Conservation (phyloP, 2,329 filamentous ascomycete species). For the Ascochyta pisi region DNA sequence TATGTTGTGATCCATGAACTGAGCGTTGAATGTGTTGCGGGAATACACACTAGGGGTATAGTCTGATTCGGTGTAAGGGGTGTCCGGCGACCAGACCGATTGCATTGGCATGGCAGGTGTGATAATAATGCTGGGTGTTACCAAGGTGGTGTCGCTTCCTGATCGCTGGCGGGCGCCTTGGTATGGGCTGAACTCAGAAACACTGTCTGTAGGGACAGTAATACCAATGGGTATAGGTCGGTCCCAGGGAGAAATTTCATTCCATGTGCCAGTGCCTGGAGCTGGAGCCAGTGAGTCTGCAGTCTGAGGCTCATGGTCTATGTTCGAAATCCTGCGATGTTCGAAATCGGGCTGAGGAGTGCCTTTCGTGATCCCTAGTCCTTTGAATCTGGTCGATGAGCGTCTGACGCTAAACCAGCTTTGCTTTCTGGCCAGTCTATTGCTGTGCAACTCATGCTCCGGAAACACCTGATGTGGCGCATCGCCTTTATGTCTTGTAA, state of each 20-base stretch:
- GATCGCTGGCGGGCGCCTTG: slow-evolving; percentile 46
- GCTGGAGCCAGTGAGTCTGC: slow-evolving; percentile 40
- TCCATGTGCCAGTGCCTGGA: slow-evolving; percentile 40
- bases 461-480: slow-evolving; percentile 56
- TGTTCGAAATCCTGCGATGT: slow-evolving; percentile 23
- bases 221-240: slow-evolving; percentile 78
- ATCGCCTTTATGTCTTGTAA: slow-evolving; percentile 57
- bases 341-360: slow-evolving; percentile 38
- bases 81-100: slow-evolving; percentile 64
- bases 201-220: slow-evolving; percentile 63
- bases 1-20: slow-evolving; percentile 46
- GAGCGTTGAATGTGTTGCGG: slow-evolving; percentile 54
- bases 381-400: slow-evolving; percentile 39
- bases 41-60: slow-evolving; percentile 69
- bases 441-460: slow-evolving; percentile 35
- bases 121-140: slow-evolving; percentile 60
- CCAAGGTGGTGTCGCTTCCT: slow-evolving; percentile 43
- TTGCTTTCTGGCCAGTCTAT: slow-evolving; percentile 32
- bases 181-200: slow-evolving; percentile 50
- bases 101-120: slow-evolving; percentile 60
- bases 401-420: slow-evolving; percentile 42
- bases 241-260: slow-evolving; percentile 70
- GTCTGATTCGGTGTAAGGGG: slow-evolving; percentile 65
- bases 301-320: slow-evolving; percentile 35
- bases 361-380: slow-evolving; percentile 45